Evolutionary conservation across 1,284 basidiomycete genomes (phyloP), one percentile per base, ranked within the genome.

Genomic region (Microbotryomycetes sp.): DNA sequence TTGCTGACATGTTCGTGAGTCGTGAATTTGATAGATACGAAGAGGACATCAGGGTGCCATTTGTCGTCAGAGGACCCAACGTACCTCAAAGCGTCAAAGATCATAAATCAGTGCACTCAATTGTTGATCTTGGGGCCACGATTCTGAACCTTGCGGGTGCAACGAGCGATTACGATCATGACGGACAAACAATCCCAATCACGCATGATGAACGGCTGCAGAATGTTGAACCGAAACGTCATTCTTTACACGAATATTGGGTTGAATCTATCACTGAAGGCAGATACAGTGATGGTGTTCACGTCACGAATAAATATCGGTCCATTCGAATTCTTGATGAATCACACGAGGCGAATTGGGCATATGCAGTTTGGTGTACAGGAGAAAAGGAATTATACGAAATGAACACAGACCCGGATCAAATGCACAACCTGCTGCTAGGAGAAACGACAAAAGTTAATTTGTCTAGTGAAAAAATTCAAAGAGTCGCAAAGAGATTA

Each of bases 381-480:
- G 73, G 74, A 45, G 74, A 75, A 53, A 68, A 71, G n/a, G 74
- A 75, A 64, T 67, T 75, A 46, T 74, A 74, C 64, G 65, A 74
- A 61, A 66, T 74, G 23, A 50, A 47, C 59, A 50, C 47, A 23
- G 73, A 74, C 59, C 72, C 74, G 3, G 58, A 73, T 56, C 73
- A 74, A 50, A 62, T 74, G 49, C 32, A 59, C 66, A 75, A 74
- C 61, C 62, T 74, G 6, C 36, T 42, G 12, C 12, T 42, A 12
- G 59, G 68, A 30, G 53, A 59, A 12, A 49, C 57, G 2, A 54
- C 66, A 15, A 71, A 71, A 55, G 45, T 49, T 7, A 23, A 61
- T 3, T 71, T 71, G 45, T 55, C 58, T 15, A 53, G 66, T 0
- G 64, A 67, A 49, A 53, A 66, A 32, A 6, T 57, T 2, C 29